Evolutionary conservation across 1,139 yeast genomes (phyloP).

Genomic region (Debaryomycetaceae sp.): DNA sequence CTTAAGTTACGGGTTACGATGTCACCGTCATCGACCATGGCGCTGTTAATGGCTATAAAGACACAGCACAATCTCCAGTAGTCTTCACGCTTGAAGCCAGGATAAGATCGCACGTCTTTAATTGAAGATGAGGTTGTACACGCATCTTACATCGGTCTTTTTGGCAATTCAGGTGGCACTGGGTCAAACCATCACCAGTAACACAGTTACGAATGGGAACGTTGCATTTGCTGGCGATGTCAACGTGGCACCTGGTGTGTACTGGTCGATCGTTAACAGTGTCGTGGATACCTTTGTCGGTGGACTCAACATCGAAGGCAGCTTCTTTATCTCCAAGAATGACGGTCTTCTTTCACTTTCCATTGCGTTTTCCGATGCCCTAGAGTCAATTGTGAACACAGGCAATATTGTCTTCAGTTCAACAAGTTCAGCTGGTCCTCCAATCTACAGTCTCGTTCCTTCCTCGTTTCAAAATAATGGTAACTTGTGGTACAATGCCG

Average conservation of each 20-base stretch:
- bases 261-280: constrained; percentile 31
- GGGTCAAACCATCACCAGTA: constrained; percentile 3
- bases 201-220: constrained; percentile 5
- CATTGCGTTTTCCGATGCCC: constrained; percentile 10
- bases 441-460: constrained; percentile 18
- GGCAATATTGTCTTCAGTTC: constrained; percentile 24
- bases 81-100: too few relatives aligned
- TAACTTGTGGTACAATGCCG: constrained; percentile 23
- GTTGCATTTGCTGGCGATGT: constrained; percentile 17
- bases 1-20: too few relatives aligned
- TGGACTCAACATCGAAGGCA: constrained; percentile 19
- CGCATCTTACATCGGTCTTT: too few relatives aligned
- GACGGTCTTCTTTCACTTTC: constrained; percentile 9
- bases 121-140: too few relatives aligned
- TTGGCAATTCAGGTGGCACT: neutral
- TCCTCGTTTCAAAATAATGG: constrained; percentile 24
- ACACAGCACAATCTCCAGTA: too few relatives aligned
- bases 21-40: too few relatives aligned
- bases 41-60: too few relatives aligned
- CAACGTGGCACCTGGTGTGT: constrained; percentile 24
- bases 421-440: constrained; percentile 13
- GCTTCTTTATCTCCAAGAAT: constrained; percentile 18
- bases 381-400: constrained; percentile 15
- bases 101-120: too few relatives aligned
- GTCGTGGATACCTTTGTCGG: constrained; percentile 21